Base-by-base conservation (phyloP, 2,329 filamentous ascomycete genomes). In the Neonectria sp. region DNA sequence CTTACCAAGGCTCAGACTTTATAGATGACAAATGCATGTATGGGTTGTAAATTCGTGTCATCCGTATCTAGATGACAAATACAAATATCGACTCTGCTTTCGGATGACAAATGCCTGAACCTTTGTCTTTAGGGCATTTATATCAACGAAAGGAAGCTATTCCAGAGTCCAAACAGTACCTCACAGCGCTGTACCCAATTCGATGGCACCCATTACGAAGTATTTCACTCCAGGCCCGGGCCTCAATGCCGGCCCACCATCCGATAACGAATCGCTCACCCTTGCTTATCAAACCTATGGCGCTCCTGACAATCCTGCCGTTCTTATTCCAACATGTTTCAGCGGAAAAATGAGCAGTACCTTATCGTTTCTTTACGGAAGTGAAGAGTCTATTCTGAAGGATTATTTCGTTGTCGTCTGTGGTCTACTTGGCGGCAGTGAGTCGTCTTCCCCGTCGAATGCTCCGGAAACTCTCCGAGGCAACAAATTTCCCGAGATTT, bases 381-480 rank as follows among this genome's bases (percentile, higher is more conserved):
- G 24, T 4, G 53, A 63, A 11, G 15, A 49, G 9, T 49, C 52
- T 12, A 13, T 43, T 11, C 5, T 63, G 33, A 57, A 57, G 13
- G 45, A 29, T 4, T 63, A 57, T 21, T 63, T 49, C n/a, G 60
- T 63, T 24, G 25, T 63, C 4, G 60, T 63, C 24, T 56, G 31
- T 9, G 53, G 60, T 17, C 60, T 63, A 13, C 43, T 63, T 1
- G 60, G 60, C 11, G 60, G 60, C 1, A 52, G 60, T 31, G 60
- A 63, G 17, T 63, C 60, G 3, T 63, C 53, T 8, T 63, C 60
- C 4, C 60, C 60, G 9, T 63, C 60, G 8, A 63, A 63, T 7
- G 60, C 60, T 8, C 53, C 60, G 1, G 11, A 5, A 2, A 24
- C 29, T 15, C 53, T 56, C 6, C 21, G 24, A 29, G 60, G 45